These are phyloP conservation scores for Malassezia obtusa DNA, from an alignment of 1,284 basidiomycete species.

Conservation along the genomic window DNA sequence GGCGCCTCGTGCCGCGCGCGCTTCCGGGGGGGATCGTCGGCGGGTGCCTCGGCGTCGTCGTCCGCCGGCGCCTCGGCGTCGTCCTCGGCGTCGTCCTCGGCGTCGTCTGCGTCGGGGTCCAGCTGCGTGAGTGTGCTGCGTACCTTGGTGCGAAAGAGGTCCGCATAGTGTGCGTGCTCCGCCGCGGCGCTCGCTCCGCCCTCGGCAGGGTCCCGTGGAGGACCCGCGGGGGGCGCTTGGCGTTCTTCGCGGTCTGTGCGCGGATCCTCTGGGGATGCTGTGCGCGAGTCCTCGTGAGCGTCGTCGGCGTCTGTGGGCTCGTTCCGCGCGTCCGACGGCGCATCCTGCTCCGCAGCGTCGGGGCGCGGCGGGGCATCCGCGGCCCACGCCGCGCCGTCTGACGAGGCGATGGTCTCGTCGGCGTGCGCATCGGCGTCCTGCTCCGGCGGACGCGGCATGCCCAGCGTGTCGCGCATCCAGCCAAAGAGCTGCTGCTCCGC, in stretches of 20 bases:
- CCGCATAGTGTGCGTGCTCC: not conserved
- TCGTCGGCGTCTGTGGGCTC: too few species aligned
- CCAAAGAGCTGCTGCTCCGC: constrained; percentile 35
- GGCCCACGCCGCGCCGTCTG: not conserved
- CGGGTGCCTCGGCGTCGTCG: not conserved
- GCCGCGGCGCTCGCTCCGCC: not conserved
- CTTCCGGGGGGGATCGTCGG: constrained; percentile 2
- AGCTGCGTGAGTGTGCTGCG: not conserved
- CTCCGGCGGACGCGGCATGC: constrained; percentile 26
- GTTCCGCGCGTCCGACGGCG: too few species aligned
- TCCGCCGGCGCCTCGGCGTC: not conserved
- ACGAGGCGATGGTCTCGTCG: not conserved
- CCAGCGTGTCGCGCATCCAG: constrained; percentile 35
- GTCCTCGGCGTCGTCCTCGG: constrained; percentile 2
- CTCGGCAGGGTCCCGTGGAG: not conserved
- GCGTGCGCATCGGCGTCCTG: constrained; percentile 13
- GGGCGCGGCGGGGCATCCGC: too few species aligned
- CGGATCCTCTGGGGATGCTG: too few species aligned
- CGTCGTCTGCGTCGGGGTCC: constrained; percentile 5
- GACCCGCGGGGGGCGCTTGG: too few species aligned
- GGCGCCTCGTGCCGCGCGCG: not conserved
- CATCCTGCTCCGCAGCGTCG: too few species aligned
- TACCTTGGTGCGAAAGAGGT: constrained; percentile 5
- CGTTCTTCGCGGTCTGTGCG: too few species aligned
- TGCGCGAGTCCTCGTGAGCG: too few species aligned